Evolutionary conservation across 805 yeast genomes (phyloP).

Genomic region (Cephaloascus fragrans): DNA sequence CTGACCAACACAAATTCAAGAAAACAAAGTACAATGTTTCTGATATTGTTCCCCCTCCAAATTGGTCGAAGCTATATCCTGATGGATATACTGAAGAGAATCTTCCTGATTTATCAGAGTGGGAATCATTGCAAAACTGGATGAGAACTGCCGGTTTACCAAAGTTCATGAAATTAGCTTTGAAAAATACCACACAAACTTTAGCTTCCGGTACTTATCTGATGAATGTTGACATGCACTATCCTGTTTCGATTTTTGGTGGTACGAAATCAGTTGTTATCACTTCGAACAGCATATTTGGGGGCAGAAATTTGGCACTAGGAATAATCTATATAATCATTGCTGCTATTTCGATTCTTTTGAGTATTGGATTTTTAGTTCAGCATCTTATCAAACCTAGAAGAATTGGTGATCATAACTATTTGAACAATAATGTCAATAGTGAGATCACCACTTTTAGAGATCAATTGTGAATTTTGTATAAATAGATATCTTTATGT

Average conservation of each 20-base stretch:
- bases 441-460: not conserved
- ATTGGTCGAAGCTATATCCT: constrained; percentile 75
- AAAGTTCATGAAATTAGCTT: constrained; percentile 73
- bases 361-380: constrained; percentile 66
- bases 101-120: constrained; percentile 61
- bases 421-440: constrained; percentile 16
- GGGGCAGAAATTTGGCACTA: constrained; percentile 78
- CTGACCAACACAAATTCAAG: constrained; percentile 66
- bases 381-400: constrained; percentile 84
- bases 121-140: constrained; percentile 94
- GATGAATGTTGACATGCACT: constrained; percentile 61
- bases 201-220: constrained; percentile 62
- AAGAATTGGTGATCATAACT: constrained; percentile 73
- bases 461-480: not conserved
- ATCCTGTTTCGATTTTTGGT: constrained; percentile 74
- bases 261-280: constrained; percentile 82
- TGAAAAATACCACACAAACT: constrained; percentile 52
- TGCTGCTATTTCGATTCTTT: constrained; percentile 64
- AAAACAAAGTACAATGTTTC: constrained; percentile 56
- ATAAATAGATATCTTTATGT: too few species aligned
- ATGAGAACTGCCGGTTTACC: constrained; percentile 96
- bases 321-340: constrained; percentile 82
- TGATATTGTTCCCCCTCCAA: constrained; percentile 89
- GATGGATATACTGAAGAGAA: constrained; percentile 81
- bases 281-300: constrained; percentile 74